Percentiles rank a stretch among this genome's conserved stretches.
phyloP scores from a whole-genome alignment of 306 rosid genomes.

The Dryas alaskensis region DNA sequence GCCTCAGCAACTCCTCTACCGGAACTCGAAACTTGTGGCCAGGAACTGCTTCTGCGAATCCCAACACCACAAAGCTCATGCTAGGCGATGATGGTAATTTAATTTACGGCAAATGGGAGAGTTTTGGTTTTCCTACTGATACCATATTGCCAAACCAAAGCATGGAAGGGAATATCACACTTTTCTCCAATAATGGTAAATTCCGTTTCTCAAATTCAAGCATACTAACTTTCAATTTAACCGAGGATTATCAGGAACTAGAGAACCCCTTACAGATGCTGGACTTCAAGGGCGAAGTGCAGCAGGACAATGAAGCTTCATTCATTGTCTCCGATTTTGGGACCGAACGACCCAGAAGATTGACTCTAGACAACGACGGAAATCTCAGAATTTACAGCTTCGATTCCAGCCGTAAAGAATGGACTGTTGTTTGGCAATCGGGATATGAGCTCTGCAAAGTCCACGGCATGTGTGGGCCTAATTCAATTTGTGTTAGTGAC shows the following conservation, averaged over 20 bases:
- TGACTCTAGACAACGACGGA: conserved; percentile 70
- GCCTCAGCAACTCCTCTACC: conserved; percentile 29
- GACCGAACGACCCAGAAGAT: conserved; percentile 28
- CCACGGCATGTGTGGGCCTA: conserved; percentile 56
- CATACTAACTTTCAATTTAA: conserved; percentile 22
- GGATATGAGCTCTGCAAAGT: conserved; percentile 43
- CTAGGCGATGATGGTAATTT: conserved; percentile 45
- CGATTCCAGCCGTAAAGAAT: conserved; percentile 25
- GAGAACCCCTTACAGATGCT: conserved; percentile 23
- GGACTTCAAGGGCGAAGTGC: conserved; percentile 37
- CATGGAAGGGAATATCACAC: conserved; percentile 8
- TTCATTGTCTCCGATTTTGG: conserved; percentile 55
- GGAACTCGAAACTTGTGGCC: conserved; percentile 27
- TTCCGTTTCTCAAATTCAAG: conserved; percentile 33
- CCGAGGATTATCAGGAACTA: conserved; percentile 23
- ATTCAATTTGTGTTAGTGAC: conserved; percentile 51
- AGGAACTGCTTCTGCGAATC: background rate
- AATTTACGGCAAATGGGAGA: conserved; percentile 45
- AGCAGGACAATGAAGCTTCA: background rate
- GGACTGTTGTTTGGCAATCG: conserved; percentile 67
- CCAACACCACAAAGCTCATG: conserved; percentile 36
- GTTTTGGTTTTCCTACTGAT: conserved; percentile 57
- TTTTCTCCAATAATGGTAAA: conserved; percentile 38
- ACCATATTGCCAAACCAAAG: conserved; percentile 57
- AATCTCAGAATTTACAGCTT: conserved; percentile 61